Conservation (phyloP, 768 basidiomycete species). For the Tylopilus sp. region DNA sequence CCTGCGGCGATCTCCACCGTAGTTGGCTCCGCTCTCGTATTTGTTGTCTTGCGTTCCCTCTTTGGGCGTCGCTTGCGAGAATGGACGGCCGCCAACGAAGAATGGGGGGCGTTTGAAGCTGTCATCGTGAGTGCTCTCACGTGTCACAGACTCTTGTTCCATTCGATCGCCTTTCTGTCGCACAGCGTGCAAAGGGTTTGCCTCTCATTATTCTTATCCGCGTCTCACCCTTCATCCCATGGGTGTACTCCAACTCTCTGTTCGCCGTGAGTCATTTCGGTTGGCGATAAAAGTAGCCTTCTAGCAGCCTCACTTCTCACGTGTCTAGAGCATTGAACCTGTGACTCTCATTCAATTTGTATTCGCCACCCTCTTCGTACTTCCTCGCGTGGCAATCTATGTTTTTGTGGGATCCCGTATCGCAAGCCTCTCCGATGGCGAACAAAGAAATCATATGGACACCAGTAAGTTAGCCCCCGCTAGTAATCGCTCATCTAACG, state of each 20-base stretch:
- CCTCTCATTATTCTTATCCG: conserved; percentile 82
- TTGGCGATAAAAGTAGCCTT: background rate
- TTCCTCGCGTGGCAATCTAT: conserved; percentile 69
- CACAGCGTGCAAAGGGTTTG: conserved; percentile 68
- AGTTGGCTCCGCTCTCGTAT: conserved; percentile 59
- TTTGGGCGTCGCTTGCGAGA: conserved; percentile 53
- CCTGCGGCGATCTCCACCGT: conserved; percentile 62
- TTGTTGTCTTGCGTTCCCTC: conserved; percentile 55
- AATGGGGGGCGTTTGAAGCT: conserved; percentile 75
- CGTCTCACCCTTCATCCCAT: conserved; percentile 79
- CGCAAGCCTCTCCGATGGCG: conserved; percentile 71
- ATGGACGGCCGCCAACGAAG: conserved; percentile 62
- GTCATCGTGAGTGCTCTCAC: conserved; percentile 53
- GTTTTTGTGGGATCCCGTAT: conserved; percentile 78
- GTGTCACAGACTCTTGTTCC: background rate
- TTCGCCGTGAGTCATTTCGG: conserved; percentile 56
- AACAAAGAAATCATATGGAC: conserved; percentile 73
- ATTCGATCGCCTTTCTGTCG: conserved; percentile 1
- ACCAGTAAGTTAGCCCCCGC: conserved; percentile 43
- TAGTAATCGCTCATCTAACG: conserved; percentile 5
- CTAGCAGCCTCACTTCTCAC: conserved; percentile 1
- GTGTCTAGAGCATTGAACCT: conserved; percentile 60
- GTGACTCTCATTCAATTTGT: conserved; percentile 76
- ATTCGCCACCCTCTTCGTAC: conserved; percentile 64
- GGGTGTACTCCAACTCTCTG: conserved; percentile 81